A percentile compares a stretch with the other conserved stretches of the same genome.
These are phyloP conservation scores for Amniculicola lignicola DNA, from an alignment of 495 filamentous ascomycete species.

Conservation along the genomic window DNA sequence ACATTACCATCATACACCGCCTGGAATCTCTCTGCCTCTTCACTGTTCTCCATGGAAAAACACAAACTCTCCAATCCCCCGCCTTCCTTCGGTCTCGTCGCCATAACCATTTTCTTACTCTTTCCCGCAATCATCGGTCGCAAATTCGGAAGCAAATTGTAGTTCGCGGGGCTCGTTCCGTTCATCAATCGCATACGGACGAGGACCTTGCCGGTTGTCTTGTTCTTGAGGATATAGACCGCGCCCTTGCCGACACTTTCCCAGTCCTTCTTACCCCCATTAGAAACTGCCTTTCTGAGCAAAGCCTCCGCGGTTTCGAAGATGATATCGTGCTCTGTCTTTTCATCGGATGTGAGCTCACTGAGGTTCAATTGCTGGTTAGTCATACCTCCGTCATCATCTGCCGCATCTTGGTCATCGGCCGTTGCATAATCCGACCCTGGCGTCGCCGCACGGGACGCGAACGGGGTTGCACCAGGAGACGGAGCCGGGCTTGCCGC, in stretches of 20 bases:
- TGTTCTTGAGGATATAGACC: slow-evolving; percentile 20
- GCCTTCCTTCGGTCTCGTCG: slow-evolving; percentile 5
- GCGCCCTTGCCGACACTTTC: slow-evolving; percentile 5
- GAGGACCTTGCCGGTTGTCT: slow-evolving; percentile 10
- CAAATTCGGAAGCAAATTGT: slow-evolving; percentile 5
- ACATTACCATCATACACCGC: too few species aligned
- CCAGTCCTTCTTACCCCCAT: neutral
- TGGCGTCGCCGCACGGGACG: slow-evolving; percentile 19
- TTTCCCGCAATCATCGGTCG: neutral
- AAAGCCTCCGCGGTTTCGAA: slow-evolving; percentile 3
- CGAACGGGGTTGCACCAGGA: neutral
- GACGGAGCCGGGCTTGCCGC: neutral
- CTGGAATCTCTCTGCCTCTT: too few species aligned
- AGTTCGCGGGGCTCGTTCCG: slow-evolving; percentile 15
- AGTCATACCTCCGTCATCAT: neutral
- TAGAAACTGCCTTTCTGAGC: slow-evolving; percentile 1
- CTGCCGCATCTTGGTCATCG: slow-evolving; percentile 7
- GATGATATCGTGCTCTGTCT: slow-evolving; percentile 12
- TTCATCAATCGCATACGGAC: slow-evolving; percentile 11
- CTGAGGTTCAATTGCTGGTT: neutral
- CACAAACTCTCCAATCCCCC: too few species aligned
- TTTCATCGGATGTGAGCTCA: slow-evolving; percentile 11
- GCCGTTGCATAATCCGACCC: slow-evolving; percentile 11
- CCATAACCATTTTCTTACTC: slow-evolving; percentile 4
- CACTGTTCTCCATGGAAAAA: too few species aligned